Evolutionary conservation across 2,329 filamentous ascomycete genomes (phyloP).

Genomic region (Tolypocladium ophioglossoides): DNA sequence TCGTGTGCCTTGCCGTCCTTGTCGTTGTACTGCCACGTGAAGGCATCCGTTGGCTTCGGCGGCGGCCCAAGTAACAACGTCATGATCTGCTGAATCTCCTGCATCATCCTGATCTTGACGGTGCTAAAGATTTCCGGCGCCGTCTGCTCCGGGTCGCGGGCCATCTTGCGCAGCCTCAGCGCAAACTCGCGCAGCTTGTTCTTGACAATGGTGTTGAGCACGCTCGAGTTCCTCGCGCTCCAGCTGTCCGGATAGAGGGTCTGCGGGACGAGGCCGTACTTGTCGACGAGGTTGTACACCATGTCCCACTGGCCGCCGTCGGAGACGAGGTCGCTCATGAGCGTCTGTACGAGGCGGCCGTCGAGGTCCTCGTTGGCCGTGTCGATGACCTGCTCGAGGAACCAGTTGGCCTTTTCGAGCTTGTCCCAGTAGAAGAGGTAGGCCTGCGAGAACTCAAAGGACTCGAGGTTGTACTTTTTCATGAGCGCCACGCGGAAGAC

Average conservation of each 20-base stretch:
- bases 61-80: slow-evolving; percentile 75
- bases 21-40: slow-evolving; percentile 73
- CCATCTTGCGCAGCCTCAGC: slow-evolving; percentile 55
- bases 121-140: slow-evolving; percentile 29
- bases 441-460: slow-evolving; percentile 77
- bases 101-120: slow-evolving; percentile 64
- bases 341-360: slow-evolving; percentile 57
- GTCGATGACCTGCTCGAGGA: slow-evolving; percentile 73
- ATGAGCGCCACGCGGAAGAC: slow-evolving; percentile 83
- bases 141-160: slow-evolving; percentile 17
- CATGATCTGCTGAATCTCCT: slow-evolving; percentile 71
- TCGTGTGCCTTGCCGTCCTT: slow-evolving; percentile 52
- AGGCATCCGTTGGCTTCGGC: slow-evolving; percentile 56
- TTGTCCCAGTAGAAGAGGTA: slow-evolving; percentile 95
- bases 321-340: slow-evolving; percentile 57
- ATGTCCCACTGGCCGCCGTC: slow-evolving; percentile 92
- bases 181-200: slow-evolving; percentile 83
- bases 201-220: slow-evolving; percentile 65
- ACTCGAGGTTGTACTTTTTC: slow-evolving; percentile 66
- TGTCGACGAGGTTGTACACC: slow-evolving; percentile 74
- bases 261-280: slow-evolving; percentile 84
- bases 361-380: slow-evolving; percentile 63
- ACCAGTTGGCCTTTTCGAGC: slow-evolving; percentile 84
- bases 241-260: slow-evolving; percentile 70
- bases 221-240: slow-evolving; percentile 61